Base-by-base conservation (phyloP, 2,329 filamentous ascomycete species). In the Penicillium freii region DNA sequence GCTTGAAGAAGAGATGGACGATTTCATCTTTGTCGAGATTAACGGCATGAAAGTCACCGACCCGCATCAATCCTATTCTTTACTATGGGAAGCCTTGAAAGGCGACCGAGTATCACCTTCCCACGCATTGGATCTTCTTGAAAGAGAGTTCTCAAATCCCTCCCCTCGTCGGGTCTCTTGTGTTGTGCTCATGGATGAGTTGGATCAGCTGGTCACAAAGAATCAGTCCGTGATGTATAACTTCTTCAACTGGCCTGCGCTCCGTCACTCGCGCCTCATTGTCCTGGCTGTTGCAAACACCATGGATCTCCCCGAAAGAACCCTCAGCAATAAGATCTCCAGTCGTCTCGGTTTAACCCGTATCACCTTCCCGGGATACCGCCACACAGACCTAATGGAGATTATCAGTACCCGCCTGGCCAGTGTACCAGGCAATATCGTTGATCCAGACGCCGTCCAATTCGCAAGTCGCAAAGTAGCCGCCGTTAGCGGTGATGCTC, bases 171-270 rank as follows among this genome's bases (percentile, higher is more conserved):
- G 94, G 59, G 91, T 96, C 6, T 94, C 95, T 1, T 97, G 93
- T 71, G 94, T 99, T 15, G 94, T 99, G 2, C 78, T 99, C 50
- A 99, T 99, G 94, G 94, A 99, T 69, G 94, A 99, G 76, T 82
- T 99, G 47, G 94, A 99, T 72, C 94, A 99, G 76, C 84, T 99
- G 8, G 95, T 99, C 5, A 99, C 94, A 13, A 94, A 93, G 71
- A 97, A 96, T 69, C 95, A 99, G 74, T 93, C 91, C n/a, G 94
- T 99, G 76, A 99, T 99, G 94, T 99, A 99, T 79, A 99, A 99
- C 75, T 99, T 99, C 75, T 99, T 99, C 83, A 99, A 99, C 71
- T 99, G 94, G 94, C 94, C 94, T 4, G 90, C 91, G 11, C 81
- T 97, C 53, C 85, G 90, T 49, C 92, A 99, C 75, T 96, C 91